Evolutionary conservation across 2,329 filamentous ascomycete genomes (phyloP), one percentile per base, ranked within the genome.

Genomic region (Ophiobolus disseminans): DNA sequence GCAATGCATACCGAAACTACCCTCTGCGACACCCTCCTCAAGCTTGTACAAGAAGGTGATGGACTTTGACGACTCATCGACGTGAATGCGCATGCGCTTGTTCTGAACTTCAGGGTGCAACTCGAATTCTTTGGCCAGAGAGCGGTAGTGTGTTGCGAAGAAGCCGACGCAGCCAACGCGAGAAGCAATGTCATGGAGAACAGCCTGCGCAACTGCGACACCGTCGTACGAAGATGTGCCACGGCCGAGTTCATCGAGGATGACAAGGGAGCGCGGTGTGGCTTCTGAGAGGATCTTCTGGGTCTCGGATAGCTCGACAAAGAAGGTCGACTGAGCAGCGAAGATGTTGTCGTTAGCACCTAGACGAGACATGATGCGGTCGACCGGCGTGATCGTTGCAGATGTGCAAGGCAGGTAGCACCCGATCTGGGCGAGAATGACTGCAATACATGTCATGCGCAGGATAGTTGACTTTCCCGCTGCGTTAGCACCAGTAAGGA

Each of bases 321-420:
- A 97, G 80, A 99, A 99, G 2, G 94, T 99, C 11, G 90, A 96
- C 73, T 99, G 94, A 0, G 93, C 90, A 1, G 93, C 94, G 69
- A 99, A 97, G 63, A 99, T 99, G 74, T 97, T 97, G 83, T 99
- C 94, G 66, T 97, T 96, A 38, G 94, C 94, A 8, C 94, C 94
- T 0, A 99, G 85, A 36, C 94, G 90, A 8, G 93, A 97, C 94
- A 99, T 99, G 78, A 99, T 97, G 45, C 94, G 90, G 70, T 99
- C 94, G 3, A 96, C 86, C 0, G 94, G 93, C 0, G 93, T 97
- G 35, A 99, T 81, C 2, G 82, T 86, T 1, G 94, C 94, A 3
- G 86, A 90, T 14, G 82, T 80, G 50, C 91, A 92, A 1, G 94
- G 94, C 1, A 99, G 85, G 60, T 96, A 89, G 72, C 93, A 97